Percentiles rank a stretch among this genome's conserved stretches.
Evolutionary conservation across 2,329 filamentous ascomycete species (phyloP).

Genomic region (Ceratocystis variospora): DNA sequence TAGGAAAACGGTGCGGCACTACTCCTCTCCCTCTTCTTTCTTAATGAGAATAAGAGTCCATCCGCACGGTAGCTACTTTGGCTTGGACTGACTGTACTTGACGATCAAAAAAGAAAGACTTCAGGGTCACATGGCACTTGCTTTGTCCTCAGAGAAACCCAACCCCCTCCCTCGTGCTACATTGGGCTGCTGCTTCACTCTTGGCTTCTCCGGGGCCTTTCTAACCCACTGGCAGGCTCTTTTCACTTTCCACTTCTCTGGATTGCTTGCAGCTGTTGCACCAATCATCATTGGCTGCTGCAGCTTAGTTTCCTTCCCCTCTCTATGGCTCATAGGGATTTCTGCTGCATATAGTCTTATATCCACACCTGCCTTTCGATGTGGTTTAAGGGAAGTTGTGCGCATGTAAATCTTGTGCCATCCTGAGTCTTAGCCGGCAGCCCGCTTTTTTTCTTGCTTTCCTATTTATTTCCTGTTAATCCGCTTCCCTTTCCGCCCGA

Average conservation of each 20-base stretch:
- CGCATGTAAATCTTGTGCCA: neutral
- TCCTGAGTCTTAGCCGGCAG: neutral
- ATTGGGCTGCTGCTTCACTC: neutral
- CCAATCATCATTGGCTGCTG: neutral
- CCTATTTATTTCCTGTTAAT: neutral
- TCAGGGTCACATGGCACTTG: neutral
- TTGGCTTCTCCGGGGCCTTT: neutral
- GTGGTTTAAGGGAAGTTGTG: neutral
- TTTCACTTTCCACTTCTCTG: neutral
- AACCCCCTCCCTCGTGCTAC: no score
- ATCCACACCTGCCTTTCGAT: neutral
- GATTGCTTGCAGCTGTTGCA: neutral
- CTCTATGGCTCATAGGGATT: neutral
- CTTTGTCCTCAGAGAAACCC: neutral
- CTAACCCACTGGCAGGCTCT: neutral
- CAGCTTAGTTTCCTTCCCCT: neutral
- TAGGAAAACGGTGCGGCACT: neutral
- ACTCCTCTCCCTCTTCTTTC: neutral
- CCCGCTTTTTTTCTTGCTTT: neutral
- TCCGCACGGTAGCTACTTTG: neutral
- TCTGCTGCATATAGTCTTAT: neutral
- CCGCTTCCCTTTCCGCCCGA: neutral
- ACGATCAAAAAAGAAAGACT: neutral
- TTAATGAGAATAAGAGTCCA: neutral
- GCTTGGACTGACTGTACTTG: neutral